Base-by-base conservation (phyloP, 306 rosid genomes). In the Psophocarpus tetragonolobus region DNA sequence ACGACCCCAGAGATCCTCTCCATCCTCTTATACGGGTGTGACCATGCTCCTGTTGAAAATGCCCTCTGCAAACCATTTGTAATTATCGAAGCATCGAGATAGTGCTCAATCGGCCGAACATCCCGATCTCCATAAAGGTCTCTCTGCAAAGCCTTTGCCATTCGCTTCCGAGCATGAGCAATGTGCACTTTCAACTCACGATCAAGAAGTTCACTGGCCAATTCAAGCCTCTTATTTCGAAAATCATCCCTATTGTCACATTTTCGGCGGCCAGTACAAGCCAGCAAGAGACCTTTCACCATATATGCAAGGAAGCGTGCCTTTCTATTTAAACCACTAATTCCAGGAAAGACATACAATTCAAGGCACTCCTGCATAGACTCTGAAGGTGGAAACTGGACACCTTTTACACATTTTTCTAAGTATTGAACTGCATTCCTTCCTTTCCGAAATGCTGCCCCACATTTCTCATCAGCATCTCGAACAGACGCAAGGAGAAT, bases 1-100 rank as follows among this genome's bases (percentile, higher is more conserved):
- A 96, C 96, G 29, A 96, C 98, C 35, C 98, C 98, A 11, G 99
- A 90, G 61, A 88, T 92, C 86, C 99, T 92, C 83, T 92, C 99
- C 74, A 86, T 75, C 84, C 88, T 85, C 82, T 96, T 96, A 76
- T 82, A 92, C 13, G 97, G 88, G 85, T 96, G 99, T n/a, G 91
- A 76, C 99, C 99, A 96, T 12, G 98, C 97, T 58, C 99, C 98
- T 7, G 98, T 96, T 33, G 99, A 96, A 84, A 96, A 96, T 68
- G 99, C 99, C 78, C 99, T 81, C 51, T 94, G 88, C 48, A 96
- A 91, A 82, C 98, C 99, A 71, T 91, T 96, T 45, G 99, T 90
- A 47, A 96, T 90, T 66, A 96, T 90, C 45, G 99, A 91, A 44
- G 99, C 96, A 71, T 96, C 99, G 8, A 96, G 84, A 82, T 96